Percentiles rank a stretch among this genome's conserved stretches.
These are phyloP conservation scores for Gloeopeniophorella convolvens DNA, from an alignment of 768 basidiomycete species.

Conservation along the genomic window DNA sequence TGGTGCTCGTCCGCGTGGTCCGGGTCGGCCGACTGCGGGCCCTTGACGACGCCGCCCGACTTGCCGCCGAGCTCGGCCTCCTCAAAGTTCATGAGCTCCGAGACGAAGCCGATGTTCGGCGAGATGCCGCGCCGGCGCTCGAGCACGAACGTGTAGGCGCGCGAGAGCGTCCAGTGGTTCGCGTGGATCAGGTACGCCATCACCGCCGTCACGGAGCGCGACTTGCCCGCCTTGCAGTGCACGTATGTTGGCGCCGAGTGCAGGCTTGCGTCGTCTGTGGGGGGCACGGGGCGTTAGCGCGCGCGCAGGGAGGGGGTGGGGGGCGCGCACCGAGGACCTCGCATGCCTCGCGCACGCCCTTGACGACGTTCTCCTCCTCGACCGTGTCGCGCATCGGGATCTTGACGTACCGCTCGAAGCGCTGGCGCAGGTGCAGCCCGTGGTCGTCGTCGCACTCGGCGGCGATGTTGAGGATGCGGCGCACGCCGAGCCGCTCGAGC, in stretches of 20 bases:
- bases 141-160: slow-evolving; percentile 86
- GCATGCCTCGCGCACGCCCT: slow-evolving; percentile 79
- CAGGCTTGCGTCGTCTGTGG: slow-evolving; percentile 80
- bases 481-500: slow-evolving; percentile 70
- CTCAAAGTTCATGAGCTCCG: slow-evolving; percentile 95
- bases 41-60: slow-evolving; percentile 58
- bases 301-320: background rate
- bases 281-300: background rate
- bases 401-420: slow-evolving; percentile 78
- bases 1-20: slow-evolving; percentile 28
- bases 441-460: slow-evolving; percentile 84
- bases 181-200: slow-evolving; percentile 97
- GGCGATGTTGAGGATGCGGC: slow-evolving; percentile 86
- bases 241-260: slow-evolving; percentile 89
- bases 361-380: slow-evolving; percentile 84
- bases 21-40: slow-evolving; percentile 25
- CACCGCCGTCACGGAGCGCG: slow-evolving; percentile 91
- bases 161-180: slow-evolving; percentile 92
- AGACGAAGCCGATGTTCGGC: slow-evolving; percentile 96
- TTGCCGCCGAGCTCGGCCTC: slow-evolving; percentile 81
- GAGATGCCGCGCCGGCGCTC: slow-evolving; percentile 92
- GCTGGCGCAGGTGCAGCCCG: slow-evolving; percentile 55
- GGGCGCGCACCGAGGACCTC: slow-evolving; percentile 69
- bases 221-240: slow-evolving; percentile 95
- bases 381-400: slow-evolving; percentile 95